These are phyloP conservation scores for Stemphylium beticola DNA, from an alignment of 2,329 filamentous ascomycete species.

Conservation along the genomic window DNA sequence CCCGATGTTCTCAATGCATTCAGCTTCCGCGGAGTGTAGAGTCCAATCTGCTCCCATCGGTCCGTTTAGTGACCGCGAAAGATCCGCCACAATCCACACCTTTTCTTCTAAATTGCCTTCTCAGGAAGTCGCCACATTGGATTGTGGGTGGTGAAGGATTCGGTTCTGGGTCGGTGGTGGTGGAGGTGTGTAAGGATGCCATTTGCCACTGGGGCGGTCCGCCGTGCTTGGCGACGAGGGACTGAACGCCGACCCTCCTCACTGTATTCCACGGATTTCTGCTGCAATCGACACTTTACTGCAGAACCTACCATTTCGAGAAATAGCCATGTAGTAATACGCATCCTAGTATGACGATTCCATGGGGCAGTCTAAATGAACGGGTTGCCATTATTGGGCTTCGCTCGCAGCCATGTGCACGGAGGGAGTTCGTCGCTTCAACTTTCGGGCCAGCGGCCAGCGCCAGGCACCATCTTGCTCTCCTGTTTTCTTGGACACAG, in stretches of 20 bases:
- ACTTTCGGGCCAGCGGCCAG: not conserved
- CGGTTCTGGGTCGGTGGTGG: constrained; percentile 1
- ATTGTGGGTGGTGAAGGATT: constrained; percentile 5
- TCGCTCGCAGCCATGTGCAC: not conserved
- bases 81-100: constrained; percentile 16
- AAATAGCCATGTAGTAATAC: not conserved
- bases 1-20: constrained; percentile 1
- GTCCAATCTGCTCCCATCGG: constrained; percentile 8
- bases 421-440: not conserved
- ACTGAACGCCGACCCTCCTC: constrained; percentile 11
- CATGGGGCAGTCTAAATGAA: not conserved
- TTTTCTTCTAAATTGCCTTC: constrained; percentile 13
- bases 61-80: constrained; percentile 18
- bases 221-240: constrained; percentile 7
- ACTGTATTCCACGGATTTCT: constrained; percentile 11
- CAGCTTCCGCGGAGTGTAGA: constrained; percentile 3
- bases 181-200: constrained; percentile 6
- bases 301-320: constrained; percentile 12
- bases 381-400: not conserved
- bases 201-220: constrained; percentile 8
- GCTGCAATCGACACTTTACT: constrained; percentile 14
- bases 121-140: constrained; percentile 14
- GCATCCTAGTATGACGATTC: not conserved
- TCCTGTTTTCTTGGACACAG: not conserved
- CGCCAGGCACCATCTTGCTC: not conserved